Base-by-base conservation (phyloP, 2,329 filamentous ascomycete genomes). In the Dothistroma septosporum region DNA sequence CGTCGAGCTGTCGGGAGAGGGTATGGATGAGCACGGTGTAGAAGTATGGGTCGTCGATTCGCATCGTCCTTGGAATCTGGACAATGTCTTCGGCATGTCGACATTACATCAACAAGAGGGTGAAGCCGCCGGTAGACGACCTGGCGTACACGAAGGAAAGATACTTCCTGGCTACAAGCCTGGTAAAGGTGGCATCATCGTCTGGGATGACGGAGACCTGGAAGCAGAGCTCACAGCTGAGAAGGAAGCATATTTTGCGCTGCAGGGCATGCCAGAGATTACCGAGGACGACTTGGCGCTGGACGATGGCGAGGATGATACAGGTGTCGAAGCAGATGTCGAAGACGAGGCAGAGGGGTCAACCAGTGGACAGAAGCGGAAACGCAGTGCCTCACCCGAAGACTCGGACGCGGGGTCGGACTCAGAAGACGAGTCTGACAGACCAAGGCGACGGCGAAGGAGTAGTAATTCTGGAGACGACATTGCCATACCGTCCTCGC, bases 131-230 rank as follows among this genome's bases (percentile, higher is more conserved):
- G 66, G 83, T 63, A 83, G 82, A 64, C 84, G 85, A 7, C 71
- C 76, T 11, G 92, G 92, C 9, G 85, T 96, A 2, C 82, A 85
- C 21, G 85, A 85, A 49, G 93, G 92, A 1, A 85, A 85, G 59
- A 84, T 97, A 55, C 82, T 84, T 28, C 83, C 85, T 14, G 78
- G 82, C 0, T 97, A 95, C 73, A 87, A 85, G 65, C 86, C 90
- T 5, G 89, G 91, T 32, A 88, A 84, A 70, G 93, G 93, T 19
- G 94, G 94, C 0, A 89, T 99, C 47, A 85, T 99, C 62, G 92
- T 97, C 1, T 96, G 94, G 74, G 94, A 97, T 71, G 94, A 97
- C 72, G 94, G 93, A 1, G 94, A 99, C 74, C 92, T 99, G 55
- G 89, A 93, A 67, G 89, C 93, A 67, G 90, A 92, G 35, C 78